Evolutionary conservation across 352 stramenopile genomes (phyloP).

Genomic region (Phytophthora sp.): DNA sequence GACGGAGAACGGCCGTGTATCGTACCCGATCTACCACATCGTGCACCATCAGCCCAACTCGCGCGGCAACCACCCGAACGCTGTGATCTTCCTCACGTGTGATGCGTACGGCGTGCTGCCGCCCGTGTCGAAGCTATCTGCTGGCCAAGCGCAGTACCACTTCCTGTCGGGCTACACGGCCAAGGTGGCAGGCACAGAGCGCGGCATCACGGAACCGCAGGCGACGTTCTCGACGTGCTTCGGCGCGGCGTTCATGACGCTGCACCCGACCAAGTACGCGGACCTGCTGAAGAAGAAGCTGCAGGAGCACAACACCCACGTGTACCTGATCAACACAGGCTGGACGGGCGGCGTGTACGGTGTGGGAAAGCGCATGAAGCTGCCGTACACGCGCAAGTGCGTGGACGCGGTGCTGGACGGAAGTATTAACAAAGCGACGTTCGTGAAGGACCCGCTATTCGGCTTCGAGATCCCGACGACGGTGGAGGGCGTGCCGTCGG

Average conservation of each 20-base stretch:
- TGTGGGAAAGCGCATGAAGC: slow-evolving; percentile 97
- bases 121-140: slow-evolving; percentile 94
- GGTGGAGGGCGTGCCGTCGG: slow-evolving; percentile 70
- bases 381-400: slow-evolving; percentile 85
- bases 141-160: slow-evolving; percentile 97
- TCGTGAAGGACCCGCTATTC: slow-evolving; percentile 77
- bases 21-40: slow-evolving; percentile 99
- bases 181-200: slow-evolving; percentile 98
- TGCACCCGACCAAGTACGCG: slow-evolving; percentile 97
- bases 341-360: slow-evolving; percentile 95
- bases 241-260: slow-evolving; percentile 96
- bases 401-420: slow-evolving; percentile 78
- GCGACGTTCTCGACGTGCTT: slow-evolving; percentile 98
- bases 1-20: slow-evolving; percentile 98
- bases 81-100: slow-evolving; percentile 98
- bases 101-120: slow-evolving; percentile 98
- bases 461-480: slow-evolving; percentile 70
- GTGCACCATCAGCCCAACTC: slow-evolving; percentile 89
- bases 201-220: slow-evolving; percentile 95
- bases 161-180: slow-evolving; percentile 98
- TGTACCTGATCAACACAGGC: slow-evolving; percentile 98
- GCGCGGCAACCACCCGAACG: slow-evolving; percentile 94
- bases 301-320: slow-evolving; percentile 92
- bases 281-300: slow-evolving; percentile 97
- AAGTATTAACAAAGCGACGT: slow-evolving; percentile 67